A percentile compares a stretch with the other conserved stretches of the same genome.
Evolutionary conservation across 106 monocot genomes (phyloP).

Genomic region (Iris macrosiphon): DNA sequence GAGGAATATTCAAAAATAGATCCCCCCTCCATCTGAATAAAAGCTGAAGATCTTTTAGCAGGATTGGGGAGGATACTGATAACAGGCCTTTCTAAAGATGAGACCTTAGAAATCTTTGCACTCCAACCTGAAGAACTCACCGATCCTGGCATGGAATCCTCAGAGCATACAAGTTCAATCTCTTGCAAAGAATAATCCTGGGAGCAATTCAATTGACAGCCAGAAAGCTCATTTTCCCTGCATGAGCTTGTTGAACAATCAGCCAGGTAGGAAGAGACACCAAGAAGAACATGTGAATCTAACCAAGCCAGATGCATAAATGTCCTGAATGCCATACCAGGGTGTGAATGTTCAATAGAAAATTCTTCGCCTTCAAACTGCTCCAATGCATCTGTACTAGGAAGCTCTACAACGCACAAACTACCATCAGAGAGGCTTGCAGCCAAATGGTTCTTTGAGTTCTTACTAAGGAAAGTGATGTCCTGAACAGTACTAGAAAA

Average conservation of each 20-base stretch:
- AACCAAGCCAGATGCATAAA: conserved; percentile 78
- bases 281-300: conserved; percentile 66
- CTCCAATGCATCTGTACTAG: conserved; percentile 52
- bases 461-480: conserved; percentile 40
- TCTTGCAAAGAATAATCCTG: conserved; percentile 36
- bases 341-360: conserved; percentile 28
- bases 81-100: conserved; percentile 34
- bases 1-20: conserved; percentile 65
- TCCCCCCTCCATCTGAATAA: conserved; percentile 79
- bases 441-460: conserved; percentile 55
- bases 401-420: conserved; percentile 63
- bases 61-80: conserved; percentile 62
- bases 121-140: conserved; percentile 70
- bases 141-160: conserved; percentile 41
- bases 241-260: conserved; percentile 1
- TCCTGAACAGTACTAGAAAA: conserved; percentile 58
- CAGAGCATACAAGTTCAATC: conserved; percentile 73
- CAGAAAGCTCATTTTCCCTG: conserved; percentile 8
- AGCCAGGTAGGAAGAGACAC: conserved; percentile 23
- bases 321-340: conserved; percentile 15
- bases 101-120: conserved; percentile 33
- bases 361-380: conserved; percentile 62
- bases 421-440: conserved; percentile 61
- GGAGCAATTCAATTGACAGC: background rate
- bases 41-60: conserved; percentile 55